phyloP scores from a whole-genome alignment of 1,284 basidiomycete species.

The Rhodotorula glutinis region DNA sequence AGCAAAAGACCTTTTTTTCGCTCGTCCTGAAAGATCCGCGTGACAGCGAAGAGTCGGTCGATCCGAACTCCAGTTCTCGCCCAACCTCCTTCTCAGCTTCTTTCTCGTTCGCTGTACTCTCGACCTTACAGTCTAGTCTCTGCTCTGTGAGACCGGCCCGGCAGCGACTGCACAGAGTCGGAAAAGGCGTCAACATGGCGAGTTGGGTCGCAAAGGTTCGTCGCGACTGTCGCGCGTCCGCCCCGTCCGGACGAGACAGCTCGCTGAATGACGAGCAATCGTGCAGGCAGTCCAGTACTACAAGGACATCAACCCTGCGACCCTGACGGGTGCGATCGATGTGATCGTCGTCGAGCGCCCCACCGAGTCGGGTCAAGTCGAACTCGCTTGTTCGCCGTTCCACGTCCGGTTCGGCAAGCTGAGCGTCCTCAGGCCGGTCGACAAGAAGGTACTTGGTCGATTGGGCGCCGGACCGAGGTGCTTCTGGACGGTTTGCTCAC shows the following conservation, averaged over 20 bases:
- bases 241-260: background rate
- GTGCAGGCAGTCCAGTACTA: conserved; percentile 37
- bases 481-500: too few relatives aligned
- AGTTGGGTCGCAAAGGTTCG: background rate
- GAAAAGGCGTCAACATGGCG: background rate
- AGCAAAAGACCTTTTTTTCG: background rate
- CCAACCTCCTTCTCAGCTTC: background rate
- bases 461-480: conserved; percentile 14
- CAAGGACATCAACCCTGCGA: conserved; percentile 74
- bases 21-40: background rate
- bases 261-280: background rate
- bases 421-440: conserved; percentile 87
- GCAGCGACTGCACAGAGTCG: background rate
- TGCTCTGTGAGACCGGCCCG: background rate
- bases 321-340: conserved; percentile 93
- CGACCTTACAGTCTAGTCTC: background rate
- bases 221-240: background rate
- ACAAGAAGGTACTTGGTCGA: conserved; percentile 70
- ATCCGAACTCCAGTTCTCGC: background rate
- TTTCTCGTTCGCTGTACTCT: background rate
- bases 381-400: conserved; percentile 89
- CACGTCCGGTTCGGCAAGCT: conserved; percentile 98
- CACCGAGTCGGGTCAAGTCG: conserved; percentile 53
- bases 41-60: background rate
- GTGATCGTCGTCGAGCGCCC: conserved; percentile 85